These are phyloP conservation scores for Dentipellis sp. DNA, from an alignment of 768 basidiomycete genomes.

Conservation along the genomic window DNA sequence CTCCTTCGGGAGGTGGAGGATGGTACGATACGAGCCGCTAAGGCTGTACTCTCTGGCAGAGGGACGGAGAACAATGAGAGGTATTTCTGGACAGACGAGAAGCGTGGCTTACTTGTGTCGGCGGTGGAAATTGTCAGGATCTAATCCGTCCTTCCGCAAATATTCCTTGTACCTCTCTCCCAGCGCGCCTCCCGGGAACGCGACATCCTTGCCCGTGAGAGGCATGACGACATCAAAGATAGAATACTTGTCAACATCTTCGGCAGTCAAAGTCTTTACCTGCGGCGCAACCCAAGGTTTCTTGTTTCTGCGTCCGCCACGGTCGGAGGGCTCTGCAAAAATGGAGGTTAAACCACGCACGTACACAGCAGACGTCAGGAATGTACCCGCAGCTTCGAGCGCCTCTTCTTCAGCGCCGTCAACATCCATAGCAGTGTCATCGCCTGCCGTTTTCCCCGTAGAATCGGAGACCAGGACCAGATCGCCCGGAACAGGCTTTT, in stretches of 20 bases:
- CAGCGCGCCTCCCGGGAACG: constrained; percentile 82
- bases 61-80: neutral
- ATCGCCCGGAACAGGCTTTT: constrained; percentile 77
- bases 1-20: constrained; percentile 77
- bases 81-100: neutral
- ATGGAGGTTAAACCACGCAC: neutral
- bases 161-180: constrained; percentile 82
- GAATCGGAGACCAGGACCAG: constrained; percentile 62
- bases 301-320: constrained; percentile 20
- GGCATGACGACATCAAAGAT: constrained; percentile 97
- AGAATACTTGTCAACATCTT: constrained; percentile 70
- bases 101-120: constrained; percentile 67
- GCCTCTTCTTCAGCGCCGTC: constrained; percentile 25
- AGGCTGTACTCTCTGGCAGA: constrained; percentile 76
- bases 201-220: constrained; percentile 90
- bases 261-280: constrained; percentile 71
- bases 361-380: too few species aligned
- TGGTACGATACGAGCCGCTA: constrained; percentile 87
- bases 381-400: too few species aligned
- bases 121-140: constrained; percentile 81
- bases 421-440: constrained; percentile 21
- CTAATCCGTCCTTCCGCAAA: constrained; percentile 77
- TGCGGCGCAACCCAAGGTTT: constrained; percentile 58
- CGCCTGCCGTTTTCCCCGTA: constrained; percentile 15
- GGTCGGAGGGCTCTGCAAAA: constrained; percentile 3